Conservation (phyloP, 306 rosid genomes). For the Citrullus colocynthis region DNA sequence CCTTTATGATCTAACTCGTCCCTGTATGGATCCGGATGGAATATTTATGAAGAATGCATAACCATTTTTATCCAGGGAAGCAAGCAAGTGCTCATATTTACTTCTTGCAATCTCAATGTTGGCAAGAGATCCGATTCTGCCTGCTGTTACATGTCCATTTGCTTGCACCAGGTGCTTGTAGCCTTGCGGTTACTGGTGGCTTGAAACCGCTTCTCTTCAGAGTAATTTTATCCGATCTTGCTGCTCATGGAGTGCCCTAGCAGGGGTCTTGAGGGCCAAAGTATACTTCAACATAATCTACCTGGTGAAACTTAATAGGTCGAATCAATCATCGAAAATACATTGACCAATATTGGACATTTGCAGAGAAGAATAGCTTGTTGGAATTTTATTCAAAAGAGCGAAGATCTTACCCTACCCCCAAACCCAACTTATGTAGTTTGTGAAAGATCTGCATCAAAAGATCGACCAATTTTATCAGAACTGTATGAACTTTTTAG, state of each 20-base stretch:
- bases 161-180: slow-evolving; percentile 6
- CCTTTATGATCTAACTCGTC: background rate
- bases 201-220: background rate
- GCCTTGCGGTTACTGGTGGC: background rate
- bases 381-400: background rate
- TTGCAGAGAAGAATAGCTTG: slow-evolving; percentile 1
- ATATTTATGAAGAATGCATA: slow-evolving; percentile 1
- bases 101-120: background rate
- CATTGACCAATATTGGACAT: background rate
- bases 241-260: slow-evolving; percentile 5
- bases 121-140: background rate
- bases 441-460: background rate
- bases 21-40: background rate
- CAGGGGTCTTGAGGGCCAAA: background rate
- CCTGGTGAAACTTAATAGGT: background rate
- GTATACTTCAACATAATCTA: background rate
- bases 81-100: slow-evolving; percentile 2
- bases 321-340: background rate
- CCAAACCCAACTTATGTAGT: background rate
- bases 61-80: background rate
- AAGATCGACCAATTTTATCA: background rate
- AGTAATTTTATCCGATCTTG: background rate
- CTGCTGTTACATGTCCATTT: background rate
- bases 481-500: background rate
- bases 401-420: background rate